Evolutionary conservation across 2,329 filamentous ascomycete genomes (phyloP).

Genomic region (Byssothecium circinans): DNA sequence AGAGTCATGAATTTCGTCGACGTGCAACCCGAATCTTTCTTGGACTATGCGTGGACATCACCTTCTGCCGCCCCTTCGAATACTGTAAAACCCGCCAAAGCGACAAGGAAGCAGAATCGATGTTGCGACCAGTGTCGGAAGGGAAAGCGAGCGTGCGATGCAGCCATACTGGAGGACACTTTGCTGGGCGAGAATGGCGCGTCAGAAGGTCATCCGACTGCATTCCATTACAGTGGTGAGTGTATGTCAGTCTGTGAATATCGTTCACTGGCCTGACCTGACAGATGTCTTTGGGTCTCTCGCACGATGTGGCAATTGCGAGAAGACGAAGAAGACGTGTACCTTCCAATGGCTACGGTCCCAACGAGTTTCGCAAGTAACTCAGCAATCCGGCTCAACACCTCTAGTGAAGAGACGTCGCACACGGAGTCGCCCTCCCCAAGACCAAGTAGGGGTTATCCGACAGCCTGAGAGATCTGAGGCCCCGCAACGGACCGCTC

Average conservation of each 20-base stretch:
- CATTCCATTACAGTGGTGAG: constrained; percentile 43
- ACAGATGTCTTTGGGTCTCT: constrained; percentile 39
- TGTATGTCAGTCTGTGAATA: not conserved
- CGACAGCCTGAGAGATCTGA: constrained; percentile 1
- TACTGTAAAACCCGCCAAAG: constrained; percentile 32
- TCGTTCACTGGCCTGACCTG: constrained; percentile 17
- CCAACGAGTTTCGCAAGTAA: constrained; percentile 35
- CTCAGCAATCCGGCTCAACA: constrained; percentile 15
- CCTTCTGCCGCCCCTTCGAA: constrained; percentile 27
- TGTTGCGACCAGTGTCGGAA: constrained; percentile 53
- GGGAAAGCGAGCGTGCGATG: constrained; percentile 51
- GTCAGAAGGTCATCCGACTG: constrained; percentile 23
- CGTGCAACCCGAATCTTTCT: constrained; percentile 39
- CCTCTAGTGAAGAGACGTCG: constrained; percentile 36
- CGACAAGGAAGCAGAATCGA: constrained; percentile 46
- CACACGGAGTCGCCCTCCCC: constrained; percentile 21
- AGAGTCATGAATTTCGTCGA: constrained; percentile 42
- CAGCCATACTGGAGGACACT: constrained; percentile 40
- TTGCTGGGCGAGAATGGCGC: constrained; percentile 28
- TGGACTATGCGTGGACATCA: constrained; percentile 42
- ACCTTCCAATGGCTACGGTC: constrained; percentile 50
- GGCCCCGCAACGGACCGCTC: constrained; percentile 8
- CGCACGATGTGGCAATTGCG: constrained; percentile 47
- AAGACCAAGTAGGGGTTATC: constrained; percentile 1
- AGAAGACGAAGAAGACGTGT: constrained; percentile 48